These are phyloP conservation scores for Candida jianshihensis DNA, from an alignment of 805 yeast genomes.

Conservation along the genomic window DNA sequence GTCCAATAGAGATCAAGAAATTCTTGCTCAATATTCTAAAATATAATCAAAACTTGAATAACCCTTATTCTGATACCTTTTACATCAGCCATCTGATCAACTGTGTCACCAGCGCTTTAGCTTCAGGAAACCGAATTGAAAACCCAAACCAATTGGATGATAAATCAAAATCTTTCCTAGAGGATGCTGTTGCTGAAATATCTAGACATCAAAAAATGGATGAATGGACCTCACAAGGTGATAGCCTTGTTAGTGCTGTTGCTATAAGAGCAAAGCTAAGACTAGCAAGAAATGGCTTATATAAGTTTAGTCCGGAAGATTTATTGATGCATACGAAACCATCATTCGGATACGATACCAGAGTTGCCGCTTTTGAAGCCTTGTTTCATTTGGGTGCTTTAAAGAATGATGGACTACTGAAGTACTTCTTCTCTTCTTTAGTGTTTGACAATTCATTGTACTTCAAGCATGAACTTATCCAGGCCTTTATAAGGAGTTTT, in stretches of 20 bases:
- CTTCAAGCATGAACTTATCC: conserved; percentile 43
- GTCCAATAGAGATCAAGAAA: conserved; percentile 52
- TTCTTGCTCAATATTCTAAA: conserved; percentile 66
- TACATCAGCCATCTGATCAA: conserved; percentile 55
- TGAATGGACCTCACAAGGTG: conserved; percentile 77
- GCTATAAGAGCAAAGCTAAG: conserved; percentile 54
- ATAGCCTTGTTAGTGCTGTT: conserved; percentile 43
- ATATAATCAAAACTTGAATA: conserved; percentile 80
- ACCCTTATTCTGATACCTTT: conserved; percentile 65
- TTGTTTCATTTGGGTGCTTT: conserved; percentile 72
- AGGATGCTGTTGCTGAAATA: conserved; percentile 55
- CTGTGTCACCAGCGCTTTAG: conserved; percentile 39
- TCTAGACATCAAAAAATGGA: conserved; percentile 74
- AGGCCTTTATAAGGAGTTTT: conserved; percentile 42
- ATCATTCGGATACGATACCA: conserved; percentile 40
- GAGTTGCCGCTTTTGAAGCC: conserved; percentile 65
- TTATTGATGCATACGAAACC: conserved; percentile 45
- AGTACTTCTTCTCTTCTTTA: conserved; percentile 52
- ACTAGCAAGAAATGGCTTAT: conserved; percentile 49
- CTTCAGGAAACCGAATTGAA: conserved; percentile 19
- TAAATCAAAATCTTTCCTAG: conserved; percentile 31
- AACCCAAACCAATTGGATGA: conserved; percentile 11
- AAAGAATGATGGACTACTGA: conserved; percentile 51
- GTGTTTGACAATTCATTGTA: conserved; percentile 49
- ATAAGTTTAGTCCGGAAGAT: conserved; percentile 46